These are phyloP conservation scores for Penicillium crystallinum DNA, from an alignment of 495 filamentous ascomycete genomes.

Conservation along the genomic window DNA sequence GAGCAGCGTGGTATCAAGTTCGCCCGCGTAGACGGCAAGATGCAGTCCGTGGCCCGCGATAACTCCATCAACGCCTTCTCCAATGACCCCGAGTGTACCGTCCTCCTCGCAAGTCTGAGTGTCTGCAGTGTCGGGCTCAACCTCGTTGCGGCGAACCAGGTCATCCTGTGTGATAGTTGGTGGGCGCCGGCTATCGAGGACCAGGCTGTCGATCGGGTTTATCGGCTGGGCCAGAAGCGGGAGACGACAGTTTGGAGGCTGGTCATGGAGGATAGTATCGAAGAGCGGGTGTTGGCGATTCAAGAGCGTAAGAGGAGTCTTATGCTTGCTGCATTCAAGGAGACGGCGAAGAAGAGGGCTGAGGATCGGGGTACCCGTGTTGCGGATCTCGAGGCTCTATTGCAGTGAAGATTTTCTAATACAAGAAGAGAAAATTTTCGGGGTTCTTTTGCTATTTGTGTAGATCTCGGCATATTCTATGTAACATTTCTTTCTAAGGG, in stretches of 20 bases:
- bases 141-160: conserved; percentile 81
- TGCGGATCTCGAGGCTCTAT: conserved; percentile 54
- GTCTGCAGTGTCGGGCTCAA: conserved; percentile 89
- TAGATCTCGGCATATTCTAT: no score
- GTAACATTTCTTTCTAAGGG: no score
- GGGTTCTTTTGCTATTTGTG: no score
- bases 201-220: conserved; percentile 87
- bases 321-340: conserved; percentile 70
- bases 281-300: conserved; percentile 77
- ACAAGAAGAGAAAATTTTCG: no score
- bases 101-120: conserved; percentile 77
- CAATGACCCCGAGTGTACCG: conserved; percentile 60
- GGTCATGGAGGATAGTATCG: conserved; percentile 79
- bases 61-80: conserved; percentile 62
- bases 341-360: conserved; percentile 47
- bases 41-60: conserved; percentile 64
- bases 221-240: conserved; percentile 77
- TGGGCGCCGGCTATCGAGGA: conserved; percentile 95
- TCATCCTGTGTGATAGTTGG: conserved; percentile 81
- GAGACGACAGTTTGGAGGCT: conserved; percentile 75
- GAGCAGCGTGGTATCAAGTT: conserved; percentile 55
- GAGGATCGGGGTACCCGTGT: conserved; percentile 48
- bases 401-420: conserved; percentile 25
- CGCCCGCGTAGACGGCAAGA: conserved; percentile 78
- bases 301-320: conserved; percentile 78